These are phyloP conservation scores for Coniochaeta sp. DNA, from an alignment of 2,329 filamentous ascomycete species.

Conservation along the genomic window DNA sequence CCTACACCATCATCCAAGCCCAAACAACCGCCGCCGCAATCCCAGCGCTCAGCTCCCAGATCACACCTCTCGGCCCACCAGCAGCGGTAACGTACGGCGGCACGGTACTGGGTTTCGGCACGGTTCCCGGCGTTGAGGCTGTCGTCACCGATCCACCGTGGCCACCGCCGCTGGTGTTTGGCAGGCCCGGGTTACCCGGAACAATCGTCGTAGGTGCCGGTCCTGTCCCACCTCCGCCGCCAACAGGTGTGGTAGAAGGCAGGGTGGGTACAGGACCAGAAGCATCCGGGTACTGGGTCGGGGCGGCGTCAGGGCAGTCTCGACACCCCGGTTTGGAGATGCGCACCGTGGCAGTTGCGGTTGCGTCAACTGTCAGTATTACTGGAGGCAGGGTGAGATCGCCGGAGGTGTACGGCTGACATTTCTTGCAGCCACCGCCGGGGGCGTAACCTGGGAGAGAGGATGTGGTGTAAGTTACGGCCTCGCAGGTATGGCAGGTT, in stretches of 20 bases:
- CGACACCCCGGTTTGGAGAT: background rate
- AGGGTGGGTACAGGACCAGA: background rate
- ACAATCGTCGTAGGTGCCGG: background rate
- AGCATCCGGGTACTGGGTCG: background rate
- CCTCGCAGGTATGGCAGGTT: slow-evolving; percentile 15
- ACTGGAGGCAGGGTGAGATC: background rate
- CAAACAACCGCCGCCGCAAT: background rate
- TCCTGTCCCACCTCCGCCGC: background rate
- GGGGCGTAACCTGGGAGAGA: slow-evolving; percentile 14
- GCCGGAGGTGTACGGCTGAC: slow-evolving; percentile 8
- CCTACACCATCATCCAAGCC: background rate
- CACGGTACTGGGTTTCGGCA: background rate
- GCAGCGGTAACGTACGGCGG: background rate
- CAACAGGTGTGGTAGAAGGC: no score
- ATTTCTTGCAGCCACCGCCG: slow-evolving; percentile 15
- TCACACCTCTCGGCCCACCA: background rate
- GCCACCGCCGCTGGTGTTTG: background rate
- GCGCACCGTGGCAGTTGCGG: background rate
- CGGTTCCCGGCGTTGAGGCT: background rate
- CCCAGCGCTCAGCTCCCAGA: background rate
- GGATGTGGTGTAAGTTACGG: slow-evolving; percentile 14
- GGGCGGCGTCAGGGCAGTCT: background rate
- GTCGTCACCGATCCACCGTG: background rate
- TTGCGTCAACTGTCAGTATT: background rate
- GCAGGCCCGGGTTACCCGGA: background rate